phyloP scores from a whole-genome alignment of 2,329 filamentous ascomycete species.

The Neofusicoccum parvum region DNA sequence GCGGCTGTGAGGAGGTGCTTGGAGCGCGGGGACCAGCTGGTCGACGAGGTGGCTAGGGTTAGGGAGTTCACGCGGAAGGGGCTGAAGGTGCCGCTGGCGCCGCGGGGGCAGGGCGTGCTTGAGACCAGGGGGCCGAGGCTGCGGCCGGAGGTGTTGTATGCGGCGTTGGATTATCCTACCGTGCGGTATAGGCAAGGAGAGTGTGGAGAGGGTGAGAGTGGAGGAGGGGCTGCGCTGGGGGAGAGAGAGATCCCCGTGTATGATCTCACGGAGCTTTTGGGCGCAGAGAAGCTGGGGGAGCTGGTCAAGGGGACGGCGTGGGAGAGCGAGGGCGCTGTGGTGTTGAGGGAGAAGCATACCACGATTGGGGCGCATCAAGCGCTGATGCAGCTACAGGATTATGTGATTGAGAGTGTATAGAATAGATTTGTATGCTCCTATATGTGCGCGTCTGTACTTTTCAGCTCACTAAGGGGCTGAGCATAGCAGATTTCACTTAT shows the following conservation, averaged over 20 bases:
- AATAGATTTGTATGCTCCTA: too few relatives aligned
- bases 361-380: constrained; percentile 5
- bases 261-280: constrained; percentile 37
- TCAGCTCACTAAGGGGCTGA: too few relatives aligned
- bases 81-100: constrained; percentile 28
- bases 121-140: constrained; percentile 22
- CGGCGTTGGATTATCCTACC: constrained; percentile 35
- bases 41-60: neutral
- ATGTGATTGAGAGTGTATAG: constrained; percentile 3
- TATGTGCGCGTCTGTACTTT: too few relatives aligned
- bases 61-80: neutral
- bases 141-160: constrained; percentile 31
- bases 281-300: constrained; percentile 30
- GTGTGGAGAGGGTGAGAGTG: neutral
- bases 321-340: constrained; percentile 30
- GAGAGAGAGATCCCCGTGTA: constrained; percentile 37
- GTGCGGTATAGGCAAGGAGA: constrained; percentile 24
- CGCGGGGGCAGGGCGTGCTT: neutral
- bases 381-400: constrained; percentile 16
- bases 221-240: neutral
- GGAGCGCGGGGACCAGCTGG: neutral
- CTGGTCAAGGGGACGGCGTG: constrained; percentile 31
- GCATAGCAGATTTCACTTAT: too few relatives aligned
- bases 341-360: neutral
- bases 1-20: neutral